Percentiles rank a stretch among this genome's conserved stretches.
Conservation (phyloP, 352 stramenopile genomes). For the Thraustochytrium sp. region DNA sequence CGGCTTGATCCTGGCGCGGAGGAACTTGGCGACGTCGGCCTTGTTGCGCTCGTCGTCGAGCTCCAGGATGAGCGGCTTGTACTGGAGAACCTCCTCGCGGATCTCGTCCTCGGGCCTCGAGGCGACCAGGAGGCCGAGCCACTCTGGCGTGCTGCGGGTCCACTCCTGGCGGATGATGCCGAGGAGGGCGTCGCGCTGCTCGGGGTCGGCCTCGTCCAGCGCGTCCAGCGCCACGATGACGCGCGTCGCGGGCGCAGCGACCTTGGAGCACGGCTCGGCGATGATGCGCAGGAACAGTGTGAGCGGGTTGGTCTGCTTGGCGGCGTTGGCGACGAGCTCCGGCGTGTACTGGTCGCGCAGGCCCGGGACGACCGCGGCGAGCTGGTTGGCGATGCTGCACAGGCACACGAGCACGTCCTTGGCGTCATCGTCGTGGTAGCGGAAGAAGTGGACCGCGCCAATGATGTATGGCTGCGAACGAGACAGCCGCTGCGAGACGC, state of each 20-base stretch:
- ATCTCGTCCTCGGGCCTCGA: not conserved
- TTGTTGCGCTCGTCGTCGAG: not conserved
- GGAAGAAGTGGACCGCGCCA: slow-evolving; percentile 6
- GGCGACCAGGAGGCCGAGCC: not conserved
- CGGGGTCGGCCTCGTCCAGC: not conserved
- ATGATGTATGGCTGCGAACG: no score
- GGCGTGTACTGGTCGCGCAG: no score
- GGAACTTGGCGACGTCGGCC: not conserved
- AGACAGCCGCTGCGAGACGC: not conserved
- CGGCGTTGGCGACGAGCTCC: no score
- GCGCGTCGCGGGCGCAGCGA: not conserved
- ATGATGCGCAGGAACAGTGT: not conserved
- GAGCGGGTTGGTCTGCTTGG: not conserved
- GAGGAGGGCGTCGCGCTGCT: not conserved
- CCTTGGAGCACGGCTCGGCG: not conserved
- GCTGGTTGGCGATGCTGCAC: not conserved
- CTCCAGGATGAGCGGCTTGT: not conserved
- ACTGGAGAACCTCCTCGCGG: not conserved
- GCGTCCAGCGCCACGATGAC: not conserved
- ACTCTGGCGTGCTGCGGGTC: not conserved
- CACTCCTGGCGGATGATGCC: not conserved
- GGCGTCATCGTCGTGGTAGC: not conserved
- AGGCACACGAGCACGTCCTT: not conserved
- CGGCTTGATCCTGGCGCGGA: not conserved
- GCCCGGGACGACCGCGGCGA: not conserved